Evolutionary conservation across 345 rosid species (phyloP), one percentile per base, ranked within the genome.

Genomic region (Eucalyptus erythrocorys): DNA sequence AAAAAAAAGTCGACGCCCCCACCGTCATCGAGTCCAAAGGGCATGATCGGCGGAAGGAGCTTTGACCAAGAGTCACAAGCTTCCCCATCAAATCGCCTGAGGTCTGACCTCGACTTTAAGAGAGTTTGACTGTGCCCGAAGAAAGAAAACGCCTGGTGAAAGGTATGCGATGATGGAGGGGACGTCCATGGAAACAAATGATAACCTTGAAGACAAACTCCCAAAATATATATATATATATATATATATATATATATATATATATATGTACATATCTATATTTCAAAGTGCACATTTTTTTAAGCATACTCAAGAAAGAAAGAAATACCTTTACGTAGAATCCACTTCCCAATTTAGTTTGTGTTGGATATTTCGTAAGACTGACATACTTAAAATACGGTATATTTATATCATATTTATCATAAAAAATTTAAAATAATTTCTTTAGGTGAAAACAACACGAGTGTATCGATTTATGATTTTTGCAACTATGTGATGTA

Each of bases 381-480:
- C 0, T 12, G 16, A 27, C 1, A 13, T 4, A 6, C 15, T 6
- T 59, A 59, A 59, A 27, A 12, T 13, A 14, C 3, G 1, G 14
- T 59, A 59, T 10, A 59, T 57, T 19, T 0, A 0, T 26, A 11
- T 1, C 13, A 55, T 24, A 55, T 55, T 55, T 24, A 57, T 0
- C 4, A 53, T 2, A 53, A 57, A 57, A 57, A 24, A 57, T 3
- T 4, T 0, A 1, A 57, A 57, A 57, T 30, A 57, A 5, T 57
- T 11, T 6, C 26, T 15, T n/a, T 8, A 0, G 19, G 5, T 13
- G 17, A 61, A 61, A 61, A 61, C 2, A 0, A 1, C 1, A 1
- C 2, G 0, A 30, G 7, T 6, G 0, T 27, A 61, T 61, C 2
- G 0, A 61, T 61, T 61, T 30, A 13, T 30, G 68, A 61, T 30